These are phyloP conservation scores for Cardamine chenopodiifolia DNA, from an alignment of 345 rosid genomes.

Conservation along the genomic window DNA sequence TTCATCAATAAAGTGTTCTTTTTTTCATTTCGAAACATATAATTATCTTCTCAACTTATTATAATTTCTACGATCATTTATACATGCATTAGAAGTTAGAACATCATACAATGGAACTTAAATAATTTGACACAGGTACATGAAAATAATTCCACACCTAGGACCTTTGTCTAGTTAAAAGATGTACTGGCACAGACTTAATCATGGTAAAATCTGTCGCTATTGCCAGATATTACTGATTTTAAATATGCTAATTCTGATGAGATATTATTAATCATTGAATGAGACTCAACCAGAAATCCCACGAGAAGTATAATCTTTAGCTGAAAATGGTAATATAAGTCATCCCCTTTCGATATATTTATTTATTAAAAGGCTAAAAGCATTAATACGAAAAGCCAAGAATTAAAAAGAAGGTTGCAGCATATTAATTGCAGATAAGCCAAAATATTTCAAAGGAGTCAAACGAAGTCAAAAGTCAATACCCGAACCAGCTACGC, in stretches of 20 bases:
- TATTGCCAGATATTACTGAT: background rate
- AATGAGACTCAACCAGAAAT: background rate
- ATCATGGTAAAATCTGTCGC: slow-evolving; percentile 4
- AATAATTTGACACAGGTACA: background rate
- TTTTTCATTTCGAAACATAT: no score
- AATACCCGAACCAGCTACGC: slow-evolving; percentile 93
- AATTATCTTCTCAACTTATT: background rate
- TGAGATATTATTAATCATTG: background rate
- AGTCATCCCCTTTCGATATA: background rate
- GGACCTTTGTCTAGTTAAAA: background rate
- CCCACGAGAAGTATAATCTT: background rate
- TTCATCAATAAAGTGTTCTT: background rate
- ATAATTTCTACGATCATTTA: background rate
- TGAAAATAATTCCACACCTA: background rate
- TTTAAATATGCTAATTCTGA: background rate
- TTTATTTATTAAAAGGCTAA: background rate
- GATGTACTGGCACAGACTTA: background rate
- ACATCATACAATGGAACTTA: background rate
- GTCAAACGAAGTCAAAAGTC: slow-evolving; percentile 58
- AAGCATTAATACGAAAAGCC: slow-evolving; percentile 12
- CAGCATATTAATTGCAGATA: slow-evolving; percentile 27
- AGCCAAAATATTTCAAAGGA: slow-evolving; percentile 23
- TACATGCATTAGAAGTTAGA: background rate
- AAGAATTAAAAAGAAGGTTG: background rate
- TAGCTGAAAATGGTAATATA: background rate